Evolutionary conservation across 164 flowering plant genomes (phyloP).

Genomic region (Pachysandra terminalis): DNA sequence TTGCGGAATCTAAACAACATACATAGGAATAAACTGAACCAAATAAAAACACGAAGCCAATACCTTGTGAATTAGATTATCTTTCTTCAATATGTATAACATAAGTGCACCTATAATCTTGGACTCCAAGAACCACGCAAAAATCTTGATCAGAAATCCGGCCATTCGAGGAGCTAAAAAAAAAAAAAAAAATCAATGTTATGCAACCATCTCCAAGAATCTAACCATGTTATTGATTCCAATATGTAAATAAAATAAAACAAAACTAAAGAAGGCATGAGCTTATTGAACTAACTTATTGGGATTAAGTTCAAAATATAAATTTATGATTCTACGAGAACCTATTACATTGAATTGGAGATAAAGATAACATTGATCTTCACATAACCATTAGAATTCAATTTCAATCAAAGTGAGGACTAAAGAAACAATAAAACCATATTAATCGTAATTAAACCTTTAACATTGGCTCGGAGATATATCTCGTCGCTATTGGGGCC

Average conservation of each 20-base stretch:
- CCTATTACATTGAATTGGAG: background rate
- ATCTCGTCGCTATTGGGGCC: constrained; percentile 39
- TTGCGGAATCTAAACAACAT: no score
- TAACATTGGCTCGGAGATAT: constrained; percentile 55
- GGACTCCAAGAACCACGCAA: constrained; percentile 71
- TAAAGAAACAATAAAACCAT: background rate
- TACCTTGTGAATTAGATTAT: constrained; percentile 85
- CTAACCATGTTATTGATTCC: background rate
- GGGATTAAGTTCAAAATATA: no score
- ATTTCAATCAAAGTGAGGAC: background rate
- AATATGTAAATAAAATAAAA: background rate
- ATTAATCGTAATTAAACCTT: constrained; percentile 43
- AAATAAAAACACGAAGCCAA: background rate
- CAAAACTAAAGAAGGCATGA: background rate
- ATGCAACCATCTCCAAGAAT: background rate
- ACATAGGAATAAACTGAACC: background rate
- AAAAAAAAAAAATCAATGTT: constrained; percentile 3
- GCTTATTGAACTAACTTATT: no score
- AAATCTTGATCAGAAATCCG: constrained; percentile 64
- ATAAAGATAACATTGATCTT: no score
- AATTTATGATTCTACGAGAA: no score
- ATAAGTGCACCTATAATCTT: constrained; percentile 48
- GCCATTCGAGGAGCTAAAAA: constrained; percentile 81
- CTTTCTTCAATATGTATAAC: constrained; percentile 50
- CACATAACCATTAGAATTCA: background rate